Conservation (phyloP, 257 asterid species). For the Euphrasia confusa region DNA sequence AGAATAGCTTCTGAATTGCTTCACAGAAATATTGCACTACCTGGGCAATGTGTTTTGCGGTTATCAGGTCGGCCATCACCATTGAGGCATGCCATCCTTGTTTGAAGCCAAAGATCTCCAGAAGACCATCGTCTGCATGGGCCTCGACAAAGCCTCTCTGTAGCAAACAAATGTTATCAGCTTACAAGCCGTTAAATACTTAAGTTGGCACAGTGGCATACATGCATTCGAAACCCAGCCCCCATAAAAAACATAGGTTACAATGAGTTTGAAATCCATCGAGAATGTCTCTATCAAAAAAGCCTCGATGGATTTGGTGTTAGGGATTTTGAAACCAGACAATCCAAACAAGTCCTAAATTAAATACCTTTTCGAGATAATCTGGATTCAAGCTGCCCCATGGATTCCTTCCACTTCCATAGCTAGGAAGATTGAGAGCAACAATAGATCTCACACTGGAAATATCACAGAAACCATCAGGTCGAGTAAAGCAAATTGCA, state of each 20-base stretch:
- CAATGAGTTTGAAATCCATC: no score
- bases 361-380: constrained; percentile 73
- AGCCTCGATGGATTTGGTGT: no score
- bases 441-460: constrained; percentile 83
- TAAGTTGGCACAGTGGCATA: no score
- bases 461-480: constrained; percentile 7
- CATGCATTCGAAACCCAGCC: not conserved
- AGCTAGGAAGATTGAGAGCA: constrained; percentile 82
- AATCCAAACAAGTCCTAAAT: not conserved
- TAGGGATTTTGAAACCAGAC: no score
- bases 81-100: constrained; percentile 98
- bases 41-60: constrained; percentile 85
- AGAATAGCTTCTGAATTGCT: no score
- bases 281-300: no score
- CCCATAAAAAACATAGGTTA: no score
- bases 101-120: constrained; percentile 76
- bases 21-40: constrained; percentile 28
- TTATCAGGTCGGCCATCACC: constrained; percentile 84
- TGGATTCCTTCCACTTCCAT: constrained; percentile 96
- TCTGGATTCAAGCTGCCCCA: constrained; percentile 86
- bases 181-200: not conserved
- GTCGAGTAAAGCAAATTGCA: constrained; percentile 2
- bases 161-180: not conserved
- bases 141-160: constrained; percentile 87
- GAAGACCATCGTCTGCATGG: constrained; percentile 69